A percentile compares a stretch with the other conserved stretches of the same genome.
These are phyloP conservation scores for Fistulifera pelliculosa DNA, from an alignment of 108 stramenopile species.

Conservation along the genomic window DNA sequence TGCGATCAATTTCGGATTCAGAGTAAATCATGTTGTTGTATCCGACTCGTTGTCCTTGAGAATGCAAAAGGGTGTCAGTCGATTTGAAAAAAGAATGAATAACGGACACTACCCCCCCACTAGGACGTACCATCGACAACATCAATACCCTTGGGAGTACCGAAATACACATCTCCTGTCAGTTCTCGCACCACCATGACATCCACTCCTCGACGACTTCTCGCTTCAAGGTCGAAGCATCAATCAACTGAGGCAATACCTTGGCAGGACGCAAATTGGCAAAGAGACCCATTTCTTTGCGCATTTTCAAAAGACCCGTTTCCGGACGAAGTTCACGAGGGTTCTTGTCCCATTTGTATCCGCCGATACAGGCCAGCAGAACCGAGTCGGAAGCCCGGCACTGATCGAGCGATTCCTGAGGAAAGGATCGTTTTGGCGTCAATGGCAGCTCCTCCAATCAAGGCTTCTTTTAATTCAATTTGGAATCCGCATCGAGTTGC, in stretches of 20 bases:
- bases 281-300: constrained; percentile 93
- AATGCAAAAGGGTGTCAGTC: constrained; percentile 1
- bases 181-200: constrained; percentile 97
- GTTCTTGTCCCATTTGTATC: constrained; percentile 97
- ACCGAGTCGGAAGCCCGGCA: constrained; percentile 88
- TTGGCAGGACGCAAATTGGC: constrained; percentile 97
- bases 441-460: constrained; percentile 95
- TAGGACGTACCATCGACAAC: constrained; percentile 63
- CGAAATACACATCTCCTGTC: constrained; percentile 99
- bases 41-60: constrained; percentile 68
- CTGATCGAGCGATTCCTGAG: constrained; percentile 80
- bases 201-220: constrained; percentile 98
- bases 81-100: neutral
- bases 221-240: constrained; percentile 91
- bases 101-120: neutral
- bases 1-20: constrained; percentile 92
- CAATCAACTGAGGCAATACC: constrained; percentile 87
- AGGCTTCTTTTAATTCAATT: constrained; percentile 85
- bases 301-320: constrained; percentile 92
- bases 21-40: constrained; percentile 98
- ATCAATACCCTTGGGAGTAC: constrained; percentile 95
- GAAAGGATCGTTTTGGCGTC: constrained; percentile 90
- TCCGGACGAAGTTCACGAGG: constrained; percentile 93
- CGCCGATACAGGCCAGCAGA: constrained; percentile 93
- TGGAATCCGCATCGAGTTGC: constrained; percentile 59